Evolutionary conservation across 805 yeast genomes (phyloP).

Genomic region (Metschnikowia noctiluminum): DNA sequence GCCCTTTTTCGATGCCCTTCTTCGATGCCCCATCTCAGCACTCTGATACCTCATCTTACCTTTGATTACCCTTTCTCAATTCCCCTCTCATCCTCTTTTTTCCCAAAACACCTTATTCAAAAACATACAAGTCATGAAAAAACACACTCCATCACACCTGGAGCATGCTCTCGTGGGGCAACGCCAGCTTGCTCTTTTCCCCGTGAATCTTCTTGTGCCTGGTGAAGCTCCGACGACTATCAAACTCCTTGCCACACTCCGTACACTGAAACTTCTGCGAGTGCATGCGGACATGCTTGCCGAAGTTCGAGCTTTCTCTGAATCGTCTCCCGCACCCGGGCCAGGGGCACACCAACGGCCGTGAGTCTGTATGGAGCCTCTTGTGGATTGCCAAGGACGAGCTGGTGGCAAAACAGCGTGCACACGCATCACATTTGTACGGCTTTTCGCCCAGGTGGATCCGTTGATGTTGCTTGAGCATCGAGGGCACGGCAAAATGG

Average conservation of each 20-base stretch:
- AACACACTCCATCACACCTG: background rate
- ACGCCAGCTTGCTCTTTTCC: background rate
- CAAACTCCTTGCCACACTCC: slow-evolving; percentile 51
- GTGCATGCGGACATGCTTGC: slow-evolving; percentile 85
- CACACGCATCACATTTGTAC: slow-evolving; percentile 67
- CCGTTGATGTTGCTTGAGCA: slow-evolving; percentile 76
- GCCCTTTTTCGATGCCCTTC: too few species aligned
- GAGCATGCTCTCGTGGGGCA: background rate
- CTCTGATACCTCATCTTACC: too few species aligned
- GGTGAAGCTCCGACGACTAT: slow-evolving; percentile 37
- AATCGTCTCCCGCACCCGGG: slow-evolving; percentile 82
- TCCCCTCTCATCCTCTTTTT: background rate
- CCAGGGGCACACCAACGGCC: slow-evolving; percentile 75
- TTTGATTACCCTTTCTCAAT: background rate
- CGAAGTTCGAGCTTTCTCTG: slow-evolving; percentile 83
- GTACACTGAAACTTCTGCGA: slow-evolving; percentile 49
- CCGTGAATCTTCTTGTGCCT: slow-evolving; percentile 29
- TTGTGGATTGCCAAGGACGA: slow-evolving; percentile 80
- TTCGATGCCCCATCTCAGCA: too few species aligned
- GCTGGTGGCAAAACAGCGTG: slow-evolving; percentile 75
- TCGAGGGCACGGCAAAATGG: slow-evolving; percentile 70
- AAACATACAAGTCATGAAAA: background rate
- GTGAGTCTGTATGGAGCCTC: slow-evolving; percentile 87
- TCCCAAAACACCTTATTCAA: background rate
- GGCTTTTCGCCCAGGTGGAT: slow-evolving; percentile 92